Evolutionary conservation across 1,139 yeast species (phyloP).

Genomic region (Geotrichum phurueaensis): DNA sequence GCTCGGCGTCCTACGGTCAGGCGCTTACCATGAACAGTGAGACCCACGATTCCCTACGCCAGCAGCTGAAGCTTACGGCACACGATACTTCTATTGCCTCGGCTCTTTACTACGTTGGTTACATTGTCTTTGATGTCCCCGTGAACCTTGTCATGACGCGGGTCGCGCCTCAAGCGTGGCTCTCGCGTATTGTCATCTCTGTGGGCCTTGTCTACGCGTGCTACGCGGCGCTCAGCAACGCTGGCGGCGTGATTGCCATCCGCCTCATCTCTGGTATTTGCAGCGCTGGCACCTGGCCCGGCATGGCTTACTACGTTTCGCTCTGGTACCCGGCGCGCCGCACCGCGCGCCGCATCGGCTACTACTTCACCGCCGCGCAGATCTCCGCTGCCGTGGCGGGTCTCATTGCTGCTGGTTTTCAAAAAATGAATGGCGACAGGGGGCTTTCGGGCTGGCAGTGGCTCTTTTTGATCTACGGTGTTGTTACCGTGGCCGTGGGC

Average conservation of each 20-base stretch:
- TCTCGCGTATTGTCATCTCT: constrained; percentile 67
- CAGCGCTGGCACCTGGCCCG: constrained; percentile 94
- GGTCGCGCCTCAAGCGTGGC: constrained; percentile 80
- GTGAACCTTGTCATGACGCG: constrained; percentile 83
- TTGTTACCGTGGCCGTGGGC: constrained; percentile 63
- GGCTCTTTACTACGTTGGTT: constrained; percentile 78
- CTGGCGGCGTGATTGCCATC: constrained; percentile 60
- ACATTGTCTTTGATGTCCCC: constrained; percentile 77
- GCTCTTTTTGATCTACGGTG: constrained; percentile 76
- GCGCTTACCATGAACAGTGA: constrained; percentile 73
- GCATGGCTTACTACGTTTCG: constrained; percentile 76
- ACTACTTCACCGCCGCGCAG: constrained; percentile 88
- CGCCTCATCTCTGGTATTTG: constrained; percentile 73
- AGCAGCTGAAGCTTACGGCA: constrained; percentile 46
- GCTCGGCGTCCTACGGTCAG: constrained; percentile 69
- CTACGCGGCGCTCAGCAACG: constrained; percentile 51
- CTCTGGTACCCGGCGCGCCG: constrained; percentile 83
- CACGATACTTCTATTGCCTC: constrained; percentile 68
- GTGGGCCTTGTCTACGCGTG: constrained; percentile 76
- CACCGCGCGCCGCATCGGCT: constrained; percentile 74
- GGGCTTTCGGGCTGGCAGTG: constrained; percentile 85
- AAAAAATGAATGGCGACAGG: constrained; percentile 63
- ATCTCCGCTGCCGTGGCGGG: constrained; percentile 83
- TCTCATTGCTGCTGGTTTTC: constrained; percentile 80
- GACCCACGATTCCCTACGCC: constrained; percentile 56